Conservation (phyloP, 139 green algal genomes). For the Chlorella sp. region DNA sequence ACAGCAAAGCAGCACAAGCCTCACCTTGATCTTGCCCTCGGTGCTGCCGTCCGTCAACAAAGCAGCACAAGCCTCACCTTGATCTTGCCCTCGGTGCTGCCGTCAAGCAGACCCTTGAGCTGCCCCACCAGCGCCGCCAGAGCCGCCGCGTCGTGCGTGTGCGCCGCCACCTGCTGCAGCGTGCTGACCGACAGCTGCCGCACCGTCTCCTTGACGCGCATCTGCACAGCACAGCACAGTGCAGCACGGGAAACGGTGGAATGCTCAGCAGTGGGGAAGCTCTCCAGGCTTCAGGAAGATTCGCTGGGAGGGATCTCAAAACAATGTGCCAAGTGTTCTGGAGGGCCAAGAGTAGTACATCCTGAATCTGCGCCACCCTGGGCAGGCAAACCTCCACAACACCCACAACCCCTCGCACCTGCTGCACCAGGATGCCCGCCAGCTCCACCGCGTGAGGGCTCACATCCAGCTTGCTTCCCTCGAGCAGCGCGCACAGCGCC, state of each 20-base stretch:
- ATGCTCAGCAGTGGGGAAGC: too few species aligned
- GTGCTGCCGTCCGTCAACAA: slow-evolving; percentile 33
- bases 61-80: slow-evolving; percentile 27
- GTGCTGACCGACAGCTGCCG: slow-evolving; percentile 30
- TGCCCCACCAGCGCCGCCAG: slow-evolving; percentile 24
- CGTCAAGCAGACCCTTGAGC: slow-evolving; percentile 43
- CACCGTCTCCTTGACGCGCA: slow-evolving; percentile 26
- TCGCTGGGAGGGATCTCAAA: too few species aligned
- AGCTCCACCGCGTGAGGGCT: slow-evolving; percentile 44
- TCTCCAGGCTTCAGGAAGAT: too few species aligned
- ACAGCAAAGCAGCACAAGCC: neutral
- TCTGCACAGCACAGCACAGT: too few species aligned
- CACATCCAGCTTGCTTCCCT: slow-evolving; percentile 29
- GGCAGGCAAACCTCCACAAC: neutral
- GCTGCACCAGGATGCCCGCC: slow-evolving; percentile 45
- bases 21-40: slow-evolving; percentile 63
- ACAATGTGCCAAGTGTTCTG: too few species aligned
- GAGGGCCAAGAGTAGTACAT: too few species aligned
- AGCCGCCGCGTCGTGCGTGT: slow-evolving; percentile 21
- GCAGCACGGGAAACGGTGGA: too few species aligned
- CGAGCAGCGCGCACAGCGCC: slow-evolving; percentile 28
- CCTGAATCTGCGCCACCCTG: neutral
- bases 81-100: slow-evolving; percentile 60
- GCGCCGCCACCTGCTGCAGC: slow-evolving; percentile 34
- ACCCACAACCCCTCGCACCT: slow-evolving; percentile 26